These are phyloP conservation scores for Anthoceros angustus DNA, from an alignment of 225 moss, liverwort and hornwort genomes.

Conservation along the genomic window DNA sequence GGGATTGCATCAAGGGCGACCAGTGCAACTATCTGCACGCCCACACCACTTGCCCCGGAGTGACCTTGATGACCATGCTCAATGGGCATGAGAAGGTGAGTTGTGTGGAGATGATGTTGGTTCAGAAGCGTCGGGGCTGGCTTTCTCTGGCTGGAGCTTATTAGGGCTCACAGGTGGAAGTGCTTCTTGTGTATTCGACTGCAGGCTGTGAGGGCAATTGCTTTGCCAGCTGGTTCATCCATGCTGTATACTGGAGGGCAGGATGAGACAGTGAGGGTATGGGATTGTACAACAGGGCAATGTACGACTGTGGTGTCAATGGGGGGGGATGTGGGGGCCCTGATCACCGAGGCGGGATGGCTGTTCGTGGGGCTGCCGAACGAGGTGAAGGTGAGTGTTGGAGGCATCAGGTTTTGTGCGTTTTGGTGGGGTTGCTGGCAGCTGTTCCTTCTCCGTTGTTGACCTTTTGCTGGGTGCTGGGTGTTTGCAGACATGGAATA, in stretches of 20 bases:
- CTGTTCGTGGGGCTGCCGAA: conserved; percentile 84
- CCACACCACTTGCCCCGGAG: conserved; percentile 63
- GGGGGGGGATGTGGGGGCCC: conserved; percentile 91
- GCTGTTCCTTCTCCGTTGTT: background rate
- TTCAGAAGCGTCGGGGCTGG: background rate
- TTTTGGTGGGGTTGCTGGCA: background rate
- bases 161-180: no score
- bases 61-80: conserved; percentile 73
- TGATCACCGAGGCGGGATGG: conserved; percentile 60
- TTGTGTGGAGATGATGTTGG: background rate
- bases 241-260: conserved; percentile 84
- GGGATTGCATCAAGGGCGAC: conserved; percentile 59
- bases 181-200: background rate
- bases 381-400: conserved; percentile 58
- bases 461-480: background rate
- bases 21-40: conserved; percentile 78
- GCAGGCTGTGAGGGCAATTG: conserved; percentile 80
- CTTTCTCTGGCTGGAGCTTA: background rate
- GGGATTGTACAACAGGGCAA: conserved; percentile 88
- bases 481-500: conserved; percentile 67
- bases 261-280: conserved; percentile 82
- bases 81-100: conserved; percentile 75
- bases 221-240: conserved; percentile 47
- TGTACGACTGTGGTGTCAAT: conserved; percentile 65
- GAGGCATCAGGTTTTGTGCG: background rate